phyloP scores from a whole-genome alignment of 768 basidiomycete genomes.

The Dendrothele bispora region DNA sequence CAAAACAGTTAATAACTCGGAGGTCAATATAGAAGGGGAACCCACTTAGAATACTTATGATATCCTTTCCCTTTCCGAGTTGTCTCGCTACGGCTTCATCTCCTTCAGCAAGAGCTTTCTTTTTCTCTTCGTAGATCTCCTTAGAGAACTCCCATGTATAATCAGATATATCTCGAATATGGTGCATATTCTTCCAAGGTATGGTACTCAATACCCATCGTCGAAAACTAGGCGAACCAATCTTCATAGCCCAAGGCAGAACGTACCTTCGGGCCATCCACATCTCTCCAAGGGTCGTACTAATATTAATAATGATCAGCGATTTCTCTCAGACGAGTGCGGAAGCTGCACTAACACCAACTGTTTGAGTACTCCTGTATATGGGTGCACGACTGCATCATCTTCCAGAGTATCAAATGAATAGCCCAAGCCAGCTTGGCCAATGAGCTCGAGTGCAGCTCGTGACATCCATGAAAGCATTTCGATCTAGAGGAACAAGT shows the following conservation, averaged over 20 bases:
- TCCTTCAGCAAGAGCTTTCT: conserved; percentile 20
- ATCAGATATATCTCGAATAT: conserved; percentile 24
- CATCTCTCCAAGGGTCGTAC: too few species aligned
- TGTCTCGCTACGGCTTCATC: conserved; percentile 24
- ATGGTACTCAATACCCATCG: conserved; percentile 18
- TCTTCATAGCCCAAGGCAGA: conserved; percentile 21
- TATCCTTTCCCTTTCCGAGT: conserved; percentile 32
- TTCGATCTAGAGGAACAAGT: too few species aligned
- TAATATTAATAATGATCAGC: too few species aligned
- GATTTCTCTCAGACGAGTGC: too few species aligned
- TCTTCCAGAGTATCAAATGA: too few species aligned
- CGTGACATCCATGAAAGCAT: too few species aligned
- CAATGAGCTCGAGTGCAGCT: too few species aligned
- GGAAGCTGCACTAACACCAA: too few species aligned
- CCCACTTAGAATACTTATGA: conserved; percentile 34
- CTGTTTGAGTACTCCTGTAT: too few species aligned
- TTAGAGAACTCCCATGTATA: conserved; percentile 23
- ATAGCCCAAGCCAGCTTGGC: too few species aligned
- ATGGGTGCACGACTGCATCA: too few species aligned
- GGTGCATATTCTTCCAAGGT: conserved; percentile 20
- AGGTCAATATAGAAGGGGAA: background rate
- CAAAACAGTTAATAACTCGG: background rate
- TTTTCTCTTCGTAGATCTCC: conserved; percentile 27
- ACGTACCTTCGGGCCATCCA: conserved; percentile 8
- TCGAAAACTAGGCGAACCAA: conserved; percentile 16